Evolutionary conservation across 441 rosid species (phyloP).

Genomic region (Erysimum pusillum): DNA sequence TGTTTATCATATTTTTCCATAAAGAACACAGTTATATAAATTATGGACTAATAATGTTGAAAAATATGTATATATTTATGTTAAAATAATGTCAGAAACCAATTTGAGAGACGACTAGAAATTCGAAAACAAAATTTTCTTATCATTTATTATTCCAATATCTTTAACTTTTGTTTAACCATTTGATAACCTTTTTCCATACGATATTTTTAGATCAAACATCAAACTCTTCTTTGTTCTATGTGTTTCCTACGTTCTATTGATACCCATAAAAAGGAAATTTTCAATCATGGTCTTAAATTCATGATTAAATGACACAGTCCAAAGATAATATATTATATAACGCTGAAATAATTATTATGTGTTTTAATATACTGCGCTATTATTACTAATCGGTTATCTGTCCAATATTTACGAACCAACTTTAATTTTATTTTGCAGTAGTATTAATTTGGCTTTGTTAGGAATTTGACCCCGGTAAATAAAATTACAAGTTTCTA

Average conservation of each 20-base stretch:
- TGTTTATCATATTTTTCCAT: slow-evolving; percentile 30
- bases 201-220: not conserved
- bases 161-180: not conserved
- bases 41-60: not conserved
- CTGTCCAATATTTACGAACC: not conserved
- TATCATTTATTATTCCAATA: not conserved
- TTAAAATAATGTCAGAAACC: not conserved
- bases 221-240: not conserved
- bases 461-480: not conserved
- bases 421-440: not conserved
- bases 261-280: slow-evolving; percentile 10
- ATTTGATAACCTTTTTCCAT: not conserved
- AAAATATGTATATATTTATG: not conserved
- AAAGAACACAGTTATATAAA: not conserved
- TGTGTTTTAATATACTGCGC: not conserved
- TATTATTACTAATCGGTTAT: not conserved
- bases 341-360: slow-evolving; percentile 14
- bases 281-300: slow-evolving; percentile 28
- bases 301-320: slow-evolving; percentile 33
- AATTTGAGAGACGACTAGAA: not conserved
- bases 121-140: not conserved
- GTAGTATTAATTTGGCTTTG: not conserved
- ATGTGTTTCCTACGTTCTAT: slow-evolving; percentile 8
- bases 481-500: not conserved
- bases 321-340: slow-evolving; percentile 28